phyloP scores from a whole-genome alignment of 371 early-diverging fungal species.

The Synchytrium microbalum region DNA sequence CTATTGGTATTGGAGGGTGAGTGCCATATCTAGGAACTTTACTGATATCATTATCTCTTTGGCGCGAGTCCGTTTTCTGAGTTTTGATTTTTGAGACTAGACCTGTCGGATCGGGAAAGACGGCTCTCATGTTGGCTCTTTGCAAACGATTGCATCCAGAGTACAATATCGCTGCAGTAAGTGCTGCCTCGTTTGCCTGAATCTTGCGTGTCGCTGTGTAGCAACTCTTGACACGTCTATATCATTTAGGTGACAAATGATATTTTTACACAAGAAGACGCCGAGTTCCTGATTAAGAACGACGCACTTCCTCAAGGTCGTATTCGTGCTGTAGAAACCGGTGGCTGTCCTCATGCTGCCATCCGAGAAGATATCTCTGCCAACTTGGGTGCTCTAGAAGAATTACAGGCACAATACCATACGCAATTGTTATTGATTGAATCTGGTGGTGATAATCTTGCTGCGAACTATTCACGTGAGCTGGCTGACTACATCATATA shows the following conservation, averaged over 20 bases:
- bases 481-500: conserved; percentile 92
- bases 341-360: conserved; percentile 94
- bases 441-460: conserved; percentile 89
- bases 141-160: conserved; percentile 70
- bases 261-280: conserved; percentile 62
- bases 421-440: conserved; percentile 80
- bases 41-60: background rate
- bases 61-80: too few species aligned
- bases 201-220: too few species aligned
- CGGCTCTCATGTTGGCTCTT: conserved; percentile 85
- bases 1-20: conserved; percentile 90
- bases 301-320: conserved; percentile 77
- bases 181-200: too few species aligned
- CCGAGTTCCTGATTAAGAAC: conserved; percentile 83
- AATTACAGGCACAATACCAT: conserved; percentile 72
- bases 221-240: too few species aligned
- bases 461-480: conserved; percentile 70
- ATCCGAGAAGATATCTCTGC: conserved; percentile 92
- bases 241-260: conserved; percentile 30
- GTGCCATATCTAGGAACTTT: conserved; percentile 11
- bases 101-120: conserved; percentile 92
- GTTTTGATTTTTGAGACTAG: conserved; percentile 33
- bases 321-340: conserved; percentile 85
- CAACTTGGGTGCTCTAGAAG: conserved; percentile 83
- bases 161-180: conserved; percentile 61